Evolutionary conservation across 441 rosid species (phyloP).

Genomic region (Pelargonium exstipulatum): DNA sequence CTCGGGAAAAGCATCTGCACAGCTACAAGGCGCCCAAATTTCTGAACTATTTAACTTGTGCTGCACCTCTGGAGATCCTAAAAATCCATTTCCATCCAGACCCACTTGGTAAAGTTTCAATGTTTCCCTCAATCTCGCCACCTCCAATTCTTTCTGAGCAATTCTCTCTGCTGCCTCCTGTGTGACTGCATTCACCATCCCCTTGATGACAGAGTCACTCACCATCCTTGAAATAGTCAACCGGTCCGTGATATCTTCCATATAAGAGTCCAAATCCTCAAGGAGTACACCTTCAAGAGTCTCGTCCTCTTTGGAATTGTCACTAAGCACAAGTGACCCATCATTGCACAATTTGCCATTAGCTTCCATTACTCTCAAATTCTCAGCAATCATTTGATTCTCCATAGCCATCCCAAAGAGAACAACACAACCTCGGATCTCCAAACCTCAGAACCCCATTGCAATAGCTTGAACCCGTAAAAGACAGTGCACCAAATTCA

Average conservation of each 20-base stretch:
- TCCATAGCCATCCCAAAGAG: constrained; percentile 26
- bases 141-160: constrained; percentile 56
- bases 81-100: constrained; percentile 28
- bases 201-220: constrained; percentile 66
- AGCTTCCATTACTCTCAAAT: constrained; percentile 28
- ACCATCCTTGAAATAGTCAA: constrained; percentile 73
- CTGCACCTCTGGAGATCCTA: constrained; percentile 11
- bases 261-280: constrained; percentile 56
- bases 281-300: constrained; percentile 33
- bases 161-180: constrained; percentile 66
- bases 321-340: constrained; percentile 14
- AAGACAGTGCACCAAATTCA: not conserved
- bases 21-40: constrained; percentile 16
- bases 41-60: constrained; percentile 15
- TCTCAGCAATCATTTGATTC: constrained; percentile 25
- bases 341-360: constrained; percentile 18
- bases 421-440: constrained; percentile 4
- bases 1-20: constrained; percentile 20
- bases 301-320: constrained; percentile 31
- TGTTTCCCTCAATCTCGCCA: constrained; percentile 43
- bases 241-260: constrained; percentile 51
- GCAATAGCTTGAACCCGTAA: not conserved
- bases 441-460: constrained; percentile 1
- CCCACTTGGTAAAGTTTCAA: constrained; percentile 31
- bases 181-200: constrained; percentile 63